Conservation (phyloP, 768 basidiomycete species). For the Galerina marginata region DNA sequence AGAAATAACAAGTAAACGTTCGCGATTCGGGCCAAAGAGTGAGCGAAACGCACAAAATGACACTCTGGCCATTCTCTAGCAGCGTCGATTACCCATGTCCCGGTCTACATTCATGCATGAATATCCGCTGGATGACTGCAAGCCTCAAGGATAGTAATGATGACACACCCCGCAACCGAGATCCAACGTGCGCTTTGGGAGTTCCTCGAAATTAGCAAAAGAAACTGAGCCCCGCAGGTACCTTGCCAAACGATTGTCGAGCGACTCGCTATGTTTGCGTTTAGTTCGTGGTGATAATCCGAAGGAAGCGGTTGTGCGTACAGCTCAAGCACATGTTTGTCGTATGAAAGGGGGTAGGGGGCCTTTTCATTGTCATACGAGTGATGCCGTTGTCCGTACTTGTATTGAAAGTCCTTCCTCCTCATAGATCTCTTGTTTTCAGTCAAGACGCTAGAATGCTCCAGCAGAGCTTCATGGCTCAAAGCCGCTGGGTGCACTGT, state of each 20-base stretch:
- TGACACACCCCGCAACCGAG: conserved; percentile 74
- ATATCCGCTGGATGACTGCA: not conserved
- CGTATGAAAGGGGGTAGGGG: conserved; percentile 79
- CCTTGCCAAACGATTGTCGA: conserved; percentile 56
- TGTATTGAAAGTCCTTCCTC: conserved; percentile 66
- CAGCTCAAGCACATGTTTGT: conserved; percentile 71
- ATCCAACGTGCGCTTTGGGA: conserved; percentile 63
- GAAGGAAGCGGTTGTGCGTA: conserved; percentile 40
- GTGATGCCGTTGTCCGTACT: conserved; percentile 70
- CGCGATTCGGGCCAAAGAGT: not conserved
- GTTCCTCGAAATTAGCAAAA: conserved; percentile 59
- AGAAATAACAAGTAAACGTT: not conserved
- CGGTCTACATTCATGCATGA: conserved; percentile 47
- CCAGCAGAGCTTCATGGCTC: too few relatives aligned
- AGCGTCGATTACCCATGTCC: conserved; percentile 75
- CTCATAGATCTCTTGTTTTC: conserved; percentile 43
- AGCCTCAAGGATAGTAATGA: not conserved
- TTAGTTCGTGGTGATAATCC: not conserved
- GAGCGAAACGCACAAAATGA: conserved; percentile 56
- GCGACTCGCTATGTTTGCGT: conserved; percentile 50
- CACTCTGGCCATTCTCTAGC: conserved; percentile 73
- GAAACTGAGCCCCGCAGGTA: conserved; percentile 62
- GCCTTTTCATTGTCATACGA: conserved; percentile 76
- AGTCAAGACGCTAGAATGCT: conserved; percentile 9
- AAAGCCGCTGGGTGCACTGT: too few relatives aligned